A percentile compares a stretch with the other conserved stretches of the same genome.
Evolutionary conservation across 2,329 filamentous ascomycete species (phyloP).

Genomic region (Colletotrichum orchidophilum): DNA sequence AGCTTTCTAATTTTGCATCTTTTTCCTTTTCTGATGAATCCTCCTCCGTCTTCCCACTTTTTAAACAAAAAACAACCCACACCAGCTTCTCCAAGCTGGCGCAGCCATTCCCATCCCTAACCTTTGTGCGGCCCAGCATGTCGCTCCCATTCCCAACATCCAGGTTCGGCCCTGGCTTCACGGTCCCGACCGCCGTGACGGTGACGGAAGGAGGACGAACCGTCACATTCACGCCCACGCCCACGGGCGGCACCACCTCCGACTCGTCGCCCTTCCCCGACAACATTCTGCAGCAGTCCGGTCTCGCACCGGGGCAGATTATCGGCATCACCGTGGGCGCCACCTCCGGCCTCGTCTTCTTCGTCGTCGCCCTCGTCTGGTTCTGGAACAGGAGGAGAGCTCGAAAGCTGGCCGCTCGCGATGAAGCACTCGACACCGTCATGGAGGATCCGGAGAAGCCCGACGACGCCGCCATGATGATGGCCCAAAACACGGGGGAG

Average conservation of each 20-base stretch:
- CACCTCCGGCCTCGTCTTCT: constrained; percentile 26
- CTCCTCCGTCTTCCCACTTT: background rate
- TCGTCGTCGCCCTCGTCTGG: constrained; percentile 29
- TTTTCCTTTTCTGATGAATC: constrained; percentile 12
- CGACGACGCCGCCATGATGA: constrained; percentile 1
- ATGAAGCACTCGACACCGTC: constrained; percentile 17
- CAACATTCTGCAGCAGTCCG: constrained; percentile 31
- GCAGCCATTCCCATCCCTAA: constrained; percentile 20
- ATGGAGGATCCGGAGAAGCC: constrained; percentile 27
- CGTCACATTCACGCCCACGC: constrained; percentile 14
- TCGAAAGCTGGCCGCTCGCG: constrained; percentile 2
- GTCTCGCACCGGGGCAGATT: constrained; percentile 25
- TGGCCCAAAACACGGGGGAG: constrained; percentile 9
- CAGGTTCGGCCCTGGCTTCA: constrained; percentile 29
- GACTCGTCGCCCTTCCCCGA: constrained; percentile 18
- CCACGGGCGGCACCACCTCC: background rate
- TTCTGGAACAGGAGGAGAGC: constrained; percentile 28
- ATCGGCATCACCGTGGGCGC: constrained; percentile 31
- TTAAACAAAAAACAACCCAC: constrained; percentile 11
- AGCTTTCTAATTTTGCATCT: background rate
- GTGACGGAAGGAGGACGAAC: constrained; percentile 6
- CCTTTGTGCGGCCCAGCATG: constrained; percentile 11
- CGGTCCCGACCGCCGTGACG: constrained; percentile 17
- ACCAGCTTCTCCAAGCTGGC: constrained; percentile 13
- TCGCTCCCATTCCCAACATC: constrained; percentile 27